Evolutionary conservation across 805 yeast species (phyloP).

Genomic region (Clavispora phyllophila): DNA sequence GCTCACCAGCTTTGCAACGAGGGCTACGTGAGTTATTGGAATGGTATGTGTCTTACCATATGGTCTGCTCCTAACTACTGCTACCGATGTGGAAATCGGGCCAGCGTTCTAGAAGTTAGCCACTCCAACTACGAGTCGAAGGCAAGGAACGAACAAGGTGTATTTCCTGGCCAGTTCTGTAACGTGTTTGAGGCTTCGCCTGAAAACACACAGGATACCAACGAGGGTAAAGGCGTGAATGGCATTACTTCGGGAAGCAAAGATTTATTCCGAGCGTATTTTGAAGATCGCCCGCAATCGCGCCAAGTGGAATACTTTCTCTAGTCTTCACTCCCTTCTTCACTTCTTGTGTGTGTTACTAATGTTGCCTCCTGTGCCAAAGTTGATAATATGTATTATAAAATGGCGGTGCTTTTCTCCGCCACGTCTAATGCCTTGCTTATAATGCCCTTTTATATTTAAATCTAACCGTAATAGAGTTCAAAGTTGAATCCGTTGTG

Average conservation of each 20-base stretch:
- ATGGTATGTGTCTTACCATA: slow-evolving; percentile 87
- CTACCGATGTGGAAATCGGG: slow-evolving; percentile 93
- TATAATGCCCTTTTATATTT: not conserved
- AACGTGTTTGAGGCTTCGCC: slow-evolving; percentile 98
- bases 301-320: slow-evolving; percentile 51
- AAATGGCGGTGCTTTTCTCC: not conserved
- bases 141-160: slow-evolving; percentile 18
- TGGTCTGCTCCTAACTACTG: slow-evolving; percentile 99
- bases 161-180: slow-evolving; percentile 57
- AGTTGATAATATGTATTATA: not conserved
- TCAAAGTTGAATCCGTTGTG: slow-evolving; percentile 87
- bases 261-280: slow-evolving; percentile 25
- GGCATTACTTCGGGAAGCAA: slow-evolving; percentile 18
- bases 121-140: slow-evolving; percentile 41
- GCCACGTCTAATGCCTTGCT: not conserved
- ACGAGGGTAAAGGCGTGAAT: slow-evolving; percentile 36
- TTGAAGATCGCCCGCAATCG: slow-evolving; percentile 21
- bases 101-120: slow-evolving; percentile 86
- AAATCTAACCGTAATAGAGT: slow-evolving; percentile 58
- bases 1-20: slow-evolving; percentile 98
- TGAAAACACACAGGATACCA: slow-evolving; percentile 66
- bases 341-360: slow-evolving; percentile 5
- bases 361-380: not conserved
- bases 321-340: slow-evolving; percentile 12
- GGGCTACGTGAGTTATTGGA: slow-evolving; percentile 89